Evolutionary conservation across 257 asterid species (phyloP).

Genomic region (Nicotiana sylvestris): DNA sequence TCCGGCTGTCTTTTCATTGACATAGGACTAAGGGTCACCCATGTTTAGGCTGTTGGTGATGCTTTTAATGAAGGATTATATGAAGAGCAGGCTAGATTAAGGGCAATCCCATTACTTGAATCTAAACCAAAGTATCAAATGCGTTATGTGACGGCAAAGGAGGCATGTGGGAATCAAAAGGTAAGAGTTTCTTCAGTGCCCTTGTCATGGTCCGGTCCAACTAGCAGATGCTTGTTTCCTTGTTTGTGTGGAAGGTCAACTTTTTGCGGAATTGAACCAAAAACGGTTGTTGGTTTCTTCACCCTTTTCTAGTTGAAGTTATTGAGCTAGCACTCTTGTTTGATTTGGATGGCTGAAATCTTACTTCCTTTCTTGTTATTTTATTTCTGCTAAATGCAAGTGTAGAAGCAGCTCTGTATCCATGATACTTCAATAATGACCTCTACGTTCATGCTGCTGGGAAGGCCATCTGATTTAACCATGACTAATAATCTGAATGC

Average conservation of each 20-base stretch:
- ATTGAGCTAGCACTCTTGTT: neutral
- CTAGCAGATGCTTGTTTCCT: neutral
- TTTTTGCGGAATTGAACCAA: neutral
- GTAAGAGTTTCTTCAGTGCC: slow-evolving; percentile 31
- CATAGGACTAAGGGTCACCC: neutral
- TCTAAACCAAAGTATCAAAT: slow-evolving; percentile 96
- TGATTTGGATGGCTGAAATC: neutral
- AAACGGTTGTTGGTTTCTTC: neutral
- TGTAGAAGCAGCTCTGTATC: neutral
- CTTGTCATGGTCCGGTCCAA: neutral
- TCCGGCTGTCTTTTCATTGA: neutral
- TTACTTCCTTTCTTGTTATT: neutral
- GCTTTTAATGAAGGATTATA: slow-evolving; percentile 96
- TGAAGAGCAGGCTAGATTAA: slow-evolving; percentile 93
- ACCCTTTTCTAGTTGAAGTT: neutral
- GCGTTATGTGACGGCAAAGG: slow-evolving; percentile 90
- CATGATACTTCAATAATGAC: neutral
- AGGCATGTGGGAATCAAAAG: slow-evolving; percentile 86
- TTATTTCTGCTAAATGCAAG: neutral
- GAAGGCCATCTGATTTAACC: neutral
- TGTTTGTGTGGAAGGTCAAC: neutral
- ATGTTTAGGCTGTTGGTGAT: slow-evolving; percentile 93
- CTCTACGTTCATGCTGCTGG: neutral
- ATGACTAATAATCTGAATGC: neutral
- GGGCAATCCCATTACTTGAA: slow-evolving; percentile 86